phyloP scores from a whole-genome alignment of 495 filamentous ascomycete species.

The Penicilliopsis zonata region DNA sequence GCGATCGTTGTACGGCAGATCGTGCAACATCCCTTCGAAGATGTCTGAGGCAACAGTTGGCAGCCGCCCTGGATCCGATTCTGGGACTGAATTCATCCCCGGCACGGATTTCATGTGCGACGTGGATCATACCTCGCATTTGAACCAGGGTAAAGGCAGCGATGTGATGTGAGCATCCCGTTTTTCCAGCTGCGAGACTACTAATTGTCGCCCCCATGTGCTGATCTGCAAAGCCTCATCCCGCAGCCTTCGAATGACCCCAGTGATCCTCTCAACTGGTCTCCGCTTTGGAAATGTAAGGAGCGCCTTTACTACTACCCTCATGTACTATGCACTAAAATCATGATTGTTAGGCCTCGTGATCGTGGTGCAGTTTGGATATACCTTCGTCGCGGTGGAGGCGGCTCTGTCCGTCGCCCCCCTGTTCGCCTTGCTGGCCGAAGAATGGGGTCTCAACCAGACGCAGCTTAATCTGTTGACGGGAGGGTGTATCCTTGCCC shows the following conservation, averaged over 20 bases:
- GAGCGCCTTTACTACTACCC: neutral
- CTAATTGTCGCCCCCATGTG: neutral
- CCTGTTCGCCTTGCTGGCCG: constrained; percentile 33
- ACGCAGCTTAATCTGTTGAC: constrained; percentile 35
- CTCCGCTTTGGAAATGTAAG: constrained; percentile 1
- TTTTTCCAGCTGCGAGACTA: neutral
- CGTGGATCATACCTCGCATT: neutral
- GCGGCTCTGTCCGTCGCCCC: constrained; percentile 40
- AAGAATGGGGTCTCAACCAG: constrained; percentile 32
- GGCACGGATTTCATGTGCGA: neutral
- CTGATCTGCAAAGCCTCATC: neutral
- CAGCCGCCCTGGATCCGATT: neutral
- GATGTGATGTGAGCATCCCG: neutral
- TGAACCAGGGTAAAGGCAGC: neutral
- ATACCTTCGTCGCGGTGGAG: constrained; percentile 36
- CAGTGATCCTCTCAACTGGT: constrained; percentile 1
- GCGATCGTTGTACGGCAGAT: too few species aligned
- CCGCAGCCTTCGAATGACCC: neutral
- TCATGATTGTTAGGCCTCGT: constrained; percentile 8
- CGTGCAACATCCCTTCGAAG: too few species aligned
- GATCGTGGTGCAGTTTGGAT: constrained; percentile 25
- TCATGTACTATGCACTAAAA: neutral
- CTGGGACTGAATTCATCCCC: neutral
- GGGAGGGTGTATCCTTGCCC: constrained; percentile 38
- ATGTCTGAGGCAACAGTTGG: too few species aligned